Conservation (phyloP, 176 grass and related monocot genomes). For the Secale cereale region DNA sequence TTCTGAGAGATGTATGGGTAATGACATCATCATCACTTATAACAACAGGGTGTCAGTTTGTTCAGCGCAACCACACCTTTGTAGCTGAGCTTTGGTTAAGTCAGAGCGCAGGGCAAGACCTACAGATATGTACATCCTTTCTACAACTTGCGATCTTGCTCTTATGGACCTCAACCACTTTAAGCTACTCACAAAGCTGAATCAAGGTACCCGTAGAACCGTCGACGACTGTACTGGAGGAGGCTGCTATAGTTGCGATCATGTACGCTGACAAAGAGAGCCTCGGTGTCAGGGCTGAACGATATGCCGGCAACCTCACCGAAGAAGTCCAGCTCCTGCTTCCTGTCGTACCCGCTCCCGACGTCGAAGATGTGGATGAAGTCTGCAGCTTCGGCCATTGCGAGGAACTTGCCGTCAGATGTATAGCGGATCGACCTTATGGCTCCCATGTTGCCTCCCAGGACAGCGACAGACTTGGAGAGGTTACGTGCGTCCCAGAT, state of each 20-base stretch:
- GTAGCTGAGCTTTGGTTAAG: not conserved
- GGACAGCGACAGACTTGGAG: constrained; percentile 59
- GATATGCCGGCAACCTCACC: constrained; percentile 74
- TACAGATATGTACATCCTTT: constrained; percentile 4
- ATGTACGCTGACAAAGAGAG: constrained; percentile 67
- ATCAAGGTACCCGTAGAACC: constrained; percentile 62
- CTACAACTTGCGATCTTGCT: not conserved
- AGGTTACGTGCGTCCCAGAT: constrained; percentile 88
- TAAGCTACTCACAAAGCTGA: constrained; percentile 41
- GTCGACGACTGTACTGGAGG: constrained; percentile 52
- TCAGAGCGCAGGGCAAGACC: not conserved
- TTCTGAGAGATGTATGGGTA: not conserved
- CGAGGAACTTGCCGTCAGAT: constrained; percentile 70
- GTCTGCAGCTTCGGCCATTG: constrained; percentile 68
- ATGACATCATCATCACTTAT: not conserved
- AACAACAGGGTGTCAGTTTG: not conserved
- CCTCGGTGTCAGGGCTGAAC: constrained; percentile 74
- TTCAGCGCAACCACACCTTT: not conserved
- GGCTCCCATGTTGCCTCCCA: constrained; percentile 75
- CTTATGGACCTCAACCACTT: not conserved
- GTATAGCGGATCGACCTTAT: constrained; percentile 74
- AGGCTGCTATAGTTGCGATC: constrained; percentile 64
- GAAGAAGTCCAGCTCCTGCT: constrained; percentile 81
- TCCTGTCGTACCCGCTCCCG: constrained; percentile 46
- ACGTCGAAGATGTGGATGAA: constrained; percentile 74